These are phyloP conservation scores for Telopea speciosissima DNA, from an alignment of 177 flowering plant species.

Conservation along the genomic window DNA sequence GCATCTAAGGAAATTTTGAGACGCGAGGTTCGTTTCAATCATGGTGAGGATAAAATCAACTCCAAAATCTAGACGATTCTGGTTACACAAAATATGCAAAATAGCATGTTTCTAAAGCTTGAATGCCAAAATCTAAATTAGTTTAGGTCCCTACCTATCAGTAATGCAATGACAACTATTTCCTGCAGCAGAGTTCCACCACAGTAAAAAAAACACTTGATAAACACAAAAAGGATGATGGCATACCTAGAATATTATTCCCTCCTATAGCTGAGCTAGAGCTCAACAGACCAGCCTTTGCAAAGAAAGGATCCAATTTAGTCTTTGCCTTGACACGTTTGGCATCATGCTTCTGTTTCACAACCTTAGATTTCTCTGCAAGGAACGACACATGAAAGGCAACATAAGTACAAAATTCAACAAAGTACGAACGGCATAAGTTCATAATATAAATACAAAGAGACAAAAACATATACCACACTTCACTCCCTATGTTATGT, in stretches of 20 bases:
- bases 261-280: conserved; percentile 49
- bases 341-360: conserved; percentile 44
- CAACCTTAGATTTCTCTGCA: conserved; percentile 43
- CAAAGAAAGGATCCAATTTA: conserved; percentile 46
- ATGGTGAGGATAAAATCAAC: too few species aligned
- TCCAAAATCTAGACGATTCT: too few species aligned
- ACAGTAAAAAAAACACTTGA: not conserved
- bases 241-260: conserved; percentile 55
- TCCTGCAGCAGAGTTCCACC: too few species aligned
- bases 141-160: too few species aligned
- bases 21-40: too few species aligned
- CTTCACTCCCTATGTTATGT: not conserved
- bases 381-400: not conserved
- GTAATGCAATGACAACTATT: too few species aligned
- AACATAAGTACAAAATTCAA: not conserved
- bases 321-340: conserved; percentile 51
- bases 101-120: too few species aligned
- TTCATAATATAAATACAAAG: not conserved
- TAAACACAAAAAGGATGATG: not conserved
- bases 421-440: not conserved
- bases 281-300: conserved; percentile 39
- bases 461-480: not conserved
- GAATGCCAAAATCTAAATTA: too few species aligned
- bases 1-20: not conserved
- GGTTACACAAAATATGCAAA: too few species aligned